Percentiles rank a stretch among this genome's conserved stretches.
These are phyloP conservation scores for Rugosomyces carneus DNA, from an alignment of 1,284 basidiomycete species.

Conservation along the genomic window DNA sequence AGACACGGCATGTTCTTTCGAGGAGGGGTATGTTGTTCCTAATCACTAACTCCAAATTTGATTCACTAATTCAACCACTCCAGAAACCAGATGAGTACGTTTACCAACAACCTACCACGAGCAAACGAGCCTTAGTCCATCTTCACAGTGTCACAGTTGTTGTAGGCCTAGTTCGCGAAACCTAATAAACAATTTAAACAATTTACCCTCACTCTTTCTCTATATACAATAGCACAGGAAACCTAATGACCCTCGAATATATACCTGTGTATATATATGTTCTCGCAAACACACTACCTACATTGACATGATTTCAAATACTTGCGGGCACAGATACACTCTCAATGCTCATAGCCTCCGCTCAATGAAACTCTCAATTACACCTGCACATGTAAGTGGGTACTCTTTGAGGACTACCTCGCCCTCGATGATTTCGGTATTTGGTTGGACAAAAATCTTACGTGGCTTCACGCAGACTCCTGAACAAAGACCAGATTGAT, in stretches of 20 bases:
- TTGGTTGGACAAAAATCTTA: conserved; percentile 79
- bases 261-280: conserved; percentile 5
- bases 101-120: background rate
- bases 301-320: background rate
- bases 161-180: conserved; percentile 53
- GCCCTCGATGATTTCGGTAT: conserved; percentile 58
- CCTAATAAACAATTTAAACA: conserved; percentile 25
- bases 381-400: conserved; percentile 60
- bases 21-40: conserved; percentile 56
- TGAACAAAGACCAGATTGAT: background rate
- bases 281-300: conserved; percentile 1
- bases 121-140: conserved; percentile 2
- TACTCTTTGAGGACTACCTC: conserved; percentile 76
- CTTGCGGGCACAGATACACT: background rate
- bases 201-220: conserved; percentile 7
- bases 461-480: conserved; percentile 46
- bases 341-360: conserved; percentile 40
- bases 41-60: conserved; percentile 2
- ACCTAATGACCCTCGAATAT: conserved; percentile 7
- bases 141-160: conserved; percentile 49
- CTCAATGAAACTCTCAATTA: conserved; percentile 78
- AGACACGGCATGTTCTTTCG: conserved; percentile 56
- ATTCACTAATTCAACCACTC: conserved; percentile 2
- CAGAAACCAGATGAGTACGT: conserved; percentile 42
- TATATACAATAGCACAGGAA: conserved; percentile 2